Conservation (phyloP, 106 monocot species). For the Dioscorea alata region DNA sequence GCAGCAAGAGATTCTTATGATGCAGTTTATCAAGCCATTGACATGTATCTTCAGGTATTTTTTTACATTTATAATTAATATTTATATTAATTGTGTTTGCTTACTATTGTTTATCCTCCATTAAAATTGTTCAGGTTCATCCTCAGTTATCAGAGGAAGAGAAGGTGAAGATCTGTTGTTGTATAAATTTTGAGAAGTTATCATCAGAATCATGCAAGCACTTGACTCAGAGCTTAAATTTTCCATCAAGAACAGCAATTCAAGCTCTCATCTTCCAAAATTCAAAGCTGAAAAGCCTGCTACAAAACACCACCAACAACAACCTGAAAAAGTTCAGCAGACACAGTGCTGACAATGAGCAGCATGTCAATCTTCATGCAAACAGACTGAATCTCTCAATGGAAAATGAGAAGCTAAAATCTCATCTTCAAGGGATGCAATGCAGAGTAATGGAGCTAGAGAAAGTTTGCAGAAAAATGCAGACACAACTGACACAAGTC, state of each 20-base stretch:
- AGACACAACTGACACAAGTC: slow-evolving; percentile 65
- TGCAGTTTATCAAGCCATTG: slow-evolving; percentile 64
- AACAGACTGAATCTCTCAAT: slow-evolving; percentile 44
- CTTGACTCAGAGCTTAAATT: slow-evolving; percentile 56
- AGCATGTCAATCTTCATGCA: slow-evolving; percentile 52
- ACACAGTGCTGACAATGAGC: slow-evolving; percentile 22
- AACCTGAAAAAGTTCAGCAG: slow-evolving; percentile 10
- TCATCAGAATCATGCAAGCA: slow-evolving; percentile 75
- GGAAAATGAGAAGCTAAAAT: slow-evolving; percentile 72
- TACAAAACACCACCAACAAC: slow-evolving; percentile 26
- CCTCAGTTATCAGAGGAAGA: slow-evolving; percentile 59
- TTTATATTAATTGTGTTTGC: not conserved
- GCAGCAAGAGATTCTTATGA: slow-evolving; percentile 70
- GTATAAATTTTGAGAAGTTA: slow-evolving; percentile 70
- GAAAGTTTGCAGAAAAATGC: slow-evolving; percentile 80
- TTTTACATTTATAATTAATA: not conserved
- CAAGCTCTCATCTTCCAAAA: slow-evolving; percentile 70
- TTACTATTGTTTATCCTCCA: not conserved
- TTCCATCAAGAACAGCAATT: slow-evolving; percentile 70
- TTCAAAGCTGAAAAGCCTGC: slow-evolving; percentile 63
- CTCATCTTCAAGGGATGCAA: slow-evolving; percentile 67
- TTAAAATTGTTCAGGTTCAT: slow-evolving; percentile 47
- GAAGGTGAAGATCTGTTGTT: slow-evolving; percentile 76
- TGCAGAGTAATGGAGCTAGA: slow-evolving; percentile 87
- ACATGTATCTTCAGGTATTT: slow-evolving; percentile 76